A percentile compares a stretch with the other conserved stretches of the same genome.
phyloP scores from a whole-genome alignment of 768 basidiomycete genomes.

The Suillus cothurnatus region DNA sequence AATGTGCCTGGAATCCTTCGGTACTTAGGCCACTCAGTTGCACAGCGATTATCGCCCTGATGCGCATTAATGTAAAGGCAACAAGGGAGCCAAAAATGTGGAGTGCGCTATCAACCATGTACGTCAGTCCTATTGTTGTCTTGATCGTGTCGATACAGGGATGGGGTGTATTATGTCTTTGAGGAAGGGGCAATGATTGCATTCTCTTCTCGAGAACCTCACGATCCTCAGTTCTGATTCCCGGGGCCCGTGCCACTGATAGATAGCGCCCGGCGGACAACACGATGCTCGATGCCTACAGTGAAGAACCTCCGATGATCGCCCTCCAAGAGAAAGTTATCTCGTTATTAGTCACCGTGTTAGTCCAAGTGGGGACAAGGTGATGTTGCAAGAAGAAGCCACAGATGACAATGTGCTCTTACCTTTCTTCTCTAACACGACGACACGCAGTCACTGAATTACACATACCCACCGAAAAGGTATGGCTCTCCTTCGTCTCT shows the following conservation, averaged over 20 bases:
- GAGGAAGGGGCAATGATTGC: slow-evolving; percentile 92
- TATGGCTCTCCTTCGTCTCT: not conserved
- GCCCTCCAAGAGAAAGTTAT: slow-evolving; percentile 68
- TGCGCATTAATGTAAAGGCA: too few relatives aligned
- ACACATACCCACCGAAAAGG: not conserved
- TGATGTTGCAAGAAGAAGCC: not conserved
- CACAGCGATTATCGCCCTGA: not conserved
- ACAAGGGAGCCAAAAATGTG: not conserved
- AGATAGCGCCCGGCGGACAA: too few relatives aligned
- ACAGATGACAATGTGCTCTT: not conserved
- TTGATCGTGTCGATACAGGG: slow-evolving; percentile 23
- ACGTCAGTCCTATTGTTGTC: not conserved
- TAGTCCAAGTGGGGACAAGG: slow-evolving; percentile 2
- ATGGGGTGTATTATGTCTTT: slow-evolving; percentile 89
- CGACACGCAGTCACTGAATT: not conserved
- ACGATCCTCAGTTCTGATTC: slow-evolving; percentile 55
- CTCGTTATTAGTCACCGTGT: slow-evolving; percentile 25
- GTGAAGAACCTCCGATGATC: slow-evolving; percentile 25
- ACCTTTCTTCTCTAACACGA: not conserved
- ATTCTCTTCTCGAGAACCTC: slow-evolving; percentile 77
- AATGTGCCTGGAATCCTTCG: not conserved
- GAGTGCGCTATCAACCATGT: not conserved
- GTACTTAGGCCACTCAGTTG: not conserved
- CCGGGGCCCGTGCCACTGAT: slow-evolving; percentile 46
- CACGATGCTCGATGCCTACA: not conserved